Evolutionary conservation across 257 asterid species (phyloP), one percentile per base, ranked within the genome.

Genomic region (Solanum clarkiae): DNA sequence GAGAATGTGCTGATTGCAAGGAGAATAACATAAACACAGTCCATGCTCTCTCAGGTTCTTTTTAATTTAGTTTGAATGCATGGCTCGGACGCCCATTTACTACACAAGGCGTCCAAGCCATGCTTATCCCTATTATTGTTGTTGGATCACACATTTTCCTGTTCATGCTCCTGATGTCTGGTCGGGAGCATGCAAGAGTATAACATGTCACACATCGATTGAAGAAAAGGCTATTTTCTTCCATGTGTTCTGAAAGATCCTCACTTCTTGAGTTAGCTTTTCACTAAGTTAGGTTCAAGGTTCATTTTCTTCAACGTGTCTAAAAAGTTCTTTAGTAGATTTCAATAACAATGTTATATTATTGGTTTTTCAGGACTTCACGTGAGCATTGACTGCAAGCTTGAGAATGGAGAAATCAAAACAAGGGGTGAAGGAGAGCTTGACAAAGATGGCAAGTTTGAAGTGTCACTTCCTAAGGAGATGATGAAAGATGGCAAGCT

Each of bases 381-480:
- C 2, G 97, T 95, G 83, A 92, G 92, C 42, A 90, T 96, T 68
- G 99, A 96, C 59, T 96, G 99, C 91, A 96, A 92, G 90, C 84
- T 88, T 47, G 80, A 89, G 42, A 88, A 88, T 29, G 97, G 97
- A 44, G 91, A 90, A 18, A 74, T 88, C 40, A 88, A 92, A 68
- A 90, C 93, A 26, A 66, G 89, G 49, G 99, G 97, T 24, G 86
- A 82, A 0, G 91, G 92, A n/a, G 88, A 90, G 82, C 91, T 96
- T 1, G 93, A 94, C 80, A 70, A 86, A 26, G 87, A 92, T 55
- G 99, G 99, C 29, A 90, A 94, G 47, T 96, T 96, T 89, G 86
- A 88, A 83, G 92, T 93, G 6, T 87, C 92, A 18, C 80, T 96
- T 13, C 91, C 96, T 1, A 55, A 85, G 70, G 94, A 91, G 45